Evolutionary conservation across 2,329 filamentous ascomycete genomes (phyloP).

Genomic region (Aspergillus viridinutans): DNA sequence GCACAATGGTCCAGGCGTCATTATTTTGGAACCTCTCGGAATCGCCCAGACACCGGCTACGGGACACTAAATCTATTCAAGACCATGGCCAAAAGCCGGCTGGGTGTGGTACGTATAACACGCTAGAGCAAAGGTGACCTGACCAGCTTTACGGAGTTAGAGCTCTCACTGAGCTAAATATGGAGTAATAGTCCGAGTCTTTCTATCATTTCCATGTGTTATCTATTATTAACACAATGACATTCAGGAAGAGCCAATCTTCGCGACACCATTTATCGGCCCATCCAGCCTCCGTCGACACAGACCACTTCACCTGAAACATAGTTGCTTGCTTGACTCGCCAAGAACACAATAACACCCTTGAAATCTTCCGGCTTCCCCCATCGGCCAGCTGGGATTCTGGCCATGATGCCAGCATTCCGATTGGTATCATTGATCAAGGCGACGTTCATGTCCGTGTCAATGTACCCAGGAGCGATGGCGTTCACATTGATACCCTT

Average conservation of each 20-base stretch:
- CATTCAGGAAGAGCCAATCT: background rate
- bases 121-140: constrained; percentile 5
- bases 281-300: constrained; percentile 93
- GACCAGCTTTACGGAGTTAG: background rate
- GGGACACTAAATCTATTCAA: background rate
- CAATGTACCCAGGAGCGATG: constrained; percentile 85
- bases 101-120: constrained; percentile 8
- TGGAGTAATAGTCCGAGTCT: background rate
- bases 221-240: background rate
- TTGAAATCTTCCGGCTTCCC: constrained; percentile 83
- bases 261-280: constrained; percentile 50
- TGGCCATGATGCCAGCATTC: constrained; percentile 67
- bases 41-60: background rate
- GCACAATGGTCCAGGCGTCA: background rate
- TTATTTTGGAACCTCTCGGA: background rate
- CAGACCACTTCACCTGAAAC: constrained; percentile 77
- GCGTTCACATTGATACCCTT: constrained; percentile 80
- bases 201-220: background rate
- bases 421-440: constrained; percentile 68
- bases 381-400: constrained; percentile 83
- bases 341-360: constrained; percentile 72
- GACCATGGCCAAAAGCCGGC: background rate
- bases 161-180: background rate
- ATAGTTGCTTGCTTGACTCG: constrained; percentile 71
- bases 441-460: constrained; percentile 90